These are phyloP conservation scores for Leishmania mexicana DNA, from an alignment of 208 protist genomes.

Conservation along the genomic window DNA sequence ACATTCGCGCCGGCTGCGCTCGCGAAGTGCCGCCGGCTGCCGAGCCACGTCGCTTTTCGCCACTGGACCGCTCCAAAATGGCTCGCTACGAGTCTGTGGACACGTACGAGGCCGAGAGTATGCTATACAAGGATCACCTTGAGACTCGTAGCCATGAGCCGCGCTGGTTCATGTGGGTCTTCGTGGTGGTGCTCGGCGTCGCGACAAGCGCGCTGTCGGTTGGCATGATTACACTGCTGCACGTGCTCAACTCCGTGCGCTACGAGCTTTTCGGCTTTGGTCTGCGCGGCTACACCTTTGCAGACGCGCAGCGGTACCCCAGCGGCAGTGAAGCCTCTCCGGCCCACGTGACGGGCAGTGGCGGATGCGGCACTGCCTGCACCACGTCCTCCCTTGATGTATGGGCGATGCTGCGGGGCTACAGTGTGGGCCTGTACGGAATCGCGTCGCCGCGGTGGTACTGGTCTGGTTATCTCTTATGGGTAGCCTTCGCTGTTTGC, in stretches of 20 bases:
- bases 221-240: conserved; percentile 34
- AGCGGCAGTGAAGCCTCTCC: not conserved
- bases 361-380: not conserved
- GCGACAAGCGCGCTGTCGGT: conserved; percentile 43
- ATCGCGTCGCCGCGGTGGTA: conserved; percentile 26
- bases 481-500: conserved; percentile 35
- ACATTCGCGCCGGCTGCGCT: conserved; percentile 13
- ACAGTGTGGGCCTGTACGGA: conserved; percentile 34
- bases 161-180: conserved; percentile 73
- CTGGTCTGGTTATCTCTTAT: conserved; percentile 36
- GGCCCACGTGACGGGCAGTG: not conserved
- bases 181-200: conserved; percentile 48
- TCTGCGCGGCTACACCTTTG: conserved; percentile 41
- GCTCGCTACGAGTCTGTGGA: conserved; percentile 60
- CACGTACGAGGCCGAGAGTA: conserved; percentile 52
- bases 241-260: conserved; percentile 46
- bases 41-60: conserved; percentile 32
- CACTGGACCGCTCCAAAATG: conserved; percentile 44
- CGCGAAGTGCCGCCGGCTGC: conserved; percentile 26
- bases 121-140: conserved; percentile 64
- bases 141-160: conserved; percentile 57
- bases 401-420: conserved; percentile 33
- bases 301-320: conserved; percentile 23
- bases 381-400: conserved; percentile 14
- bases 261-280: conserved; percentile 58